Percentiles rank a stretch among this genome's conserved stretches.
Conservation (phyloP, 164 flowering plant genomes). For the Akebia trifoliata region DNA sequence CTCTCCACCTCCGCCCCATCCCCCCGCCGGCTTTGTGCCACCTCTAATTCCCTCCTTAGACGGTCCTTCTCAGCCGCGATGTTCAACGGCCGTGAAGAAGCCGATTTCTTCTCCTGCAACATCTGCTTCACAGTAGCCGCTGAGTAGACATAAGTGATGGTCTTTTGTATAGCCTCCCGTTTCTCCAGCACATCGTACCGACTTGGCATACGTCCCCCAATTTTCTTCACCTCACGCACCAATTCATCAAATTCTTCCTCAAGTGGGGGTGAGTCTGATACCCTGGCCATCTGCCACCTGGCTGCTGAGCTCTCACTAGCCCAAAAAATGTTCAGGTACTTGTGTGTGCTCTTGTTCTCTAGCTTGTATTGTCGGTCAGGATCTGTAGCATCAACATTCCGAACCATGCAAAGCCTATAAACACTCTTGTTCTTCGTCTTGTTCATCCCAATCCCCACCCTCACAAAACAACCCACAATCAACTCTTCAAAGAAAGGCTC, state of each 20-base stretch:
- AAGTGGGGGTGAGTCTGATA: slow-evolving; percentile 74
- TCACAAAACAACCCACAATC: slow-evolving; percentile 91
- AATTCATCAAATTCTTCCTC: slow-evolving; percentile 77
- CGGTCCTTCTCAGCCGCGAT: slow-evolving; percentile 86
- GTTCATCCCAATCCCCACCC: slow-evolving; percentile 91
- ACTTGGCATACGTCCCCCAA: slow-evolving; percentile 64
- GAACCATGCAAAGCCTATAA: slow-evolving; percentile 79
- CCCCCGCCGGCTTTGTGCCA: slow-evolving; percentile 55
- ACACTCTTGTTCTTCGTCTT: slow-evolving; percentile 51
- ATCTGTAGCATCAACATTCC: slow-evolving; percentile 84
- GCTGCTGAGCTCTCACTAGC: slow-evolving; percentile 89
- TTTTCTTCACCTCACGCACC: slow-evolving; percentile 75
- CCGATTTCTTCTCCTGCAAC: slow-evolving; percentile 90
- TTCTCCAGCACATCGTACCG: slow-evolving; percentile 67
- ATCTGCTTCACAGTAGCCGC: slow-evolving; percentile 95
- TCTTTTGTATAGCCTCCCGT: slow-evolving; percentile 67
- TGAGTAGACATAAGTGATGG: slow-evolving; percentile 64
- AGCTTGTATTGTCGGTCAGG: slow-evolving; percentile 70
- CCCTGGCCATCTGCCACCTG: slow-evolving; percentile 97
- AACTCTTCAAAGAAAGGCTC: slow-evolving; percentile 95
- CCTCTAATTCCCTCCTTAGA: slow-evolving; percentile 65
- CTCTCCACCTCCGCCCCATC: slow-evolving; percentile 67
- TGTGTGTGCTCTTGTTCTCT: slow-evolving; percentile 76
- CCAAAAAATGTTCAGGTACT: slow-evolving; percentile 78
- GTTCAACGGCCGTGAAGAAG: slow-evolving; percentile 72